A percentile compares a stretch with the other conserved stretches of the same genome.
These are phyloP conservation scores for Vavraia culicis DNA, from an alignment of 371 early-diverging fungal genomes.

Conservation along the genomic window DNA sequence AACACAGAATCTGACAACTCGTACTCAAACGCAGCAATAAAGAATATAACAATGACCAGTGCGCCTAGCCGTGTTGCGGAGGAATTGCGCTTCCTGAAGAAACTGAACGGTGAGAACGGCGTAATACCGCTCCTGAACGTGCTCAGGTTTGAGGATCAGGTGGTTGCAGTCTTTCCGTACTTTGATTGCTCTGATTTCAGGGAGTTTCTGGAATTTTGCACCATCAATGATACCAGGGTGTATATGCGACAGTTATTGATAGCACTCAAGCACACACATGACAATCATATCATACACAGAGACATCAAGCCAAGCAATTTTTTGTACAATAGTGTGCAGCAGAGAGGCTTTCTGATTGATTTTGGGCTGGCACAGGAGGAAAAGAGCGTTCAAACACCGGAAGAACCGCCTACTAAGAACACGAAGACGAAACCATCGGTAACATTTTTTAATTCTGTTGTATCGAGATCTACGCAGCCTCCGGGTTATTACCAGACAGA, in stretches of 20 bases:
- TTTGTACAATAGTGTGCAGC: conserved; percentile 51
- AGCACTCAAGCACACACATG: conserved; percentile 46
- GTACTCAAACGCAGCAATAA: conserved; percentile 59
- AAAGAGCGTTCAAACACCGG: conserved; percentile 4
- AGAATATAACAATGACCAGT: conserved; percentile 64
- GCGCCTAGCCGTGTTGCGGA: conserved; percentile 59
- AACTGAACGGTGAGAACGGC: conserved; percentile 47
- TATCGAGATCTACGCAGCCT: conserved; percentile 10
- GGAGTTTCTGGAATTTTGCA: conserved; percentile 43
- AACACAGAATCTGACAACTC: conserved; percentile 42
- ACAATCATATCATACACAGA: conserved; percentile 51
- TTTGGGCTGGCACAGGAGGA: conserved; percentile 80
- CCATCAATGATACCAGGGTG: conserved; percentile 52
- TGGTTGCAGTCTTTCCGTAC: conserved; percentile 64
- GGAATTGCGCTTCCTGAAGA: conserved; percentile 58
- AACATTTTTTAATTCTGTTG: conserved; percentile 15
- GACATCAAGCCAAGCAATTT: conserved; percentile 93
- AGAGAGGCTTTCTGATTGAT: conserved; percentile 68
- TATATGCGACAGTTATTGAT: conserved; percentile 59
- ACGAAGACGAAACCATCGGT: conserved; percentile 42
- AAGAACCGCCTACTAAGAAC: not conserved
- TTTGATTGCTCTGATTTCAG: conserved; percentile 61
- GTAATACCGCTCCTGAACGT: conserved; percentile 60
- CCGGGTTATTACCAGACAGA: conserved; percentile 44
- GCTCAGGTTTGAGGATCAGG: conserved; percentile 57